Conservation (phyloP, 176 grass and related monocot genomes). For the Triticum dicoccoides region DNA sequence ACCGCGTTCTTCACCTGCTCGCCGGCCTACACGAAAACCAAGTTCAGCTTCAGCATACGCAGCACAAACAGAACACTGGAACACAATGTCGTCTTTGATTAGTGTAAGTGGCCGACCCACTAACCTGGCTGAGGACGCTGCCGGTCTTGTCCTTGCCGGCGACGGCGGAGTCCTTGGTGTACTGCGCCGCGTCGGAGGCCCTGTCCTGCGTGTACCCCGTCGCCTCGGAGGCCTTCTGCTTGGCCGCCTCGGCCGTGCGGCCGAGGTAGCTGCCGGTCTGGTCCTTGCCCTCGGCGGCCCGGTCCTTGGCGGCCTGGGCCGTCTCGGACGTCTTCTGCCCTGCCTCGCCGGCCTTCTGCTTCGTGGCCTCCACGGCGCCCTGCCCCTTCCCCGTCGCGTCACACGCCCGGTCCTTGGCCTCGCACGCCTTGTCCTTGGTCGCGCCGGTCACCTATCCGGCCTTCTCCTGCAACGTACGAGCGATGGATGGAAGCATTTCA, state of each 20-base stretch:
- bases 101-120: not conserved
- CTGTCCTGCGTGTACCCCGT: not conserved
- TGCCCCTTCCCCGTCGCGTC: constrained; percentile 1
- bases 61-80: no score
- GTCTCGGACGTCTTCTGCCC: constrained; percentile 36
- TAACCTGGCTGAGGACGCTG: constrained; percentile 47
- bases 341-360: constrained; percentile 49
- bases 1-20: constrained; percentile 64
- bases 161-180: constrained; percentile 39
- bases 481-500: not conserved
- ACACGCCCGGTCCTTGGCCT: constrained; percentile 24
- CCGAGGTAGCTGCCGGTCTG: constrained; percentile 28
- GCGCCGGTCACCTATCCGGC: constrained; percentile 15
- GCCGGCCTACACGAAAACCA: constrained; percentile 14
- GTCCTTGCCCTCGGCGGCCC: constrained; percentile 20
- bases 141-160: constrained; percentile 57
- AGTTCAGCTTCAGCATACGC: not conserved
- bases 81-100: no score
- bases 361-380: constrained; percentile 4
- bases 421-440: constrained; percentile 24
- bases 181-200: constrained; percentile 20
- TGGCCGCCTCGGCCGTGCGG: constrained; percentile 20
- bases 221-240: constrained; percentile 20
- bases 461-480: constrained; percentile 18
- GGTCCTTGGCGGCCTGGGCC: constrained; percentile 43